These are phyloP conservation scores for Barbarea vulgaris DNA, from an alignment of 345 rosid species.

Conservation along the genomic window DNA sequence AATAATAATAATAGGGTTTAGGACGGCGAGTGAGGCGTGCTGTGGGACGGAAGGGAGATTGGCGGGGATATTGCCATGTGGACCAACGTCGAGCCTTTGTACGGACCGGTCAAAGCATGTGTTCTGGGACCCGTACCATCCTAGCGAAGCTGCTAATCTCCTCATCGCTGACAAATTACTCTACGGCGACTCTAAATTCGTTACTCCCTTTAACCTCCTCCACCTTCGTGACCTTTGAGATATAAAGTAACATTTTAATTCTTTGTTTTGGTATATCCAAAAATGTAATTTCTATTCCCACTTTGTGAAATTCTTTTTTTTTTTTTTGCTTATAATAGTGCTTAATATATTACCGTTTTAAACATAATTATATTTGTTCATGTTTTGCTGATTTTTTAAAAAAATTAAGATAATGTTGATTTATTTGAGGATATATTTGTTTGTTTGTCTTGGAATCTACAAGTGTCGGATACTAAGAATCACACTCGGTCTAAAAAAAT, in stretches of 20 bases:
- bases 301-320: background rate
- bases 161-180: constrained; percentile 63
- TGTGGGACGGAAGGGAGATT: constrained; percentile 80
- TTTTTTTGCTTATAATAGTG: background rate
- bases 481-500: constrained; percentile 4
- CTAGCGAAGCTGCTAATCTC: constrained; percentile 79
- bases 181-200: constrained; percentile 52
- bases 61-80: constrained; percentile 90
- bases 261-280: background rate
- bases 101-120: constrained; percentile 67
- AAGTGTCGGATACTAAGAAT: constrained; percentile 19
- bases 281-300: background rate
- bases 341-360: background rate
- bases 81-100: constrained; percentile 74
- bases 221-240: constrained; percentile 63
- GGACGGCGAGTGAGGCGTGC: constrained; percentile 71
- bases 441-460: constrained; percentile 4
- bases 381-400: background rate
- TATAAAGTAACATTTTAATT: background rate
- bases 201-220: constrained; percentile 68
- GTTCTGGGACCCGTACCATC: constrained; percentile 93
- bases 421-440: background rate
- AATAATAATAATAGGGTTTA: constrained; percentile 81
- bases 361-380: background rate
- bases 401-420: too few species aligned